A percentile compares a stretch with the other conserved stretches of the same genome.
Evolutionary conservation across 257 asterid genomes (phyloP).

Genomic region (Anisodus tanguticus): DNA sequence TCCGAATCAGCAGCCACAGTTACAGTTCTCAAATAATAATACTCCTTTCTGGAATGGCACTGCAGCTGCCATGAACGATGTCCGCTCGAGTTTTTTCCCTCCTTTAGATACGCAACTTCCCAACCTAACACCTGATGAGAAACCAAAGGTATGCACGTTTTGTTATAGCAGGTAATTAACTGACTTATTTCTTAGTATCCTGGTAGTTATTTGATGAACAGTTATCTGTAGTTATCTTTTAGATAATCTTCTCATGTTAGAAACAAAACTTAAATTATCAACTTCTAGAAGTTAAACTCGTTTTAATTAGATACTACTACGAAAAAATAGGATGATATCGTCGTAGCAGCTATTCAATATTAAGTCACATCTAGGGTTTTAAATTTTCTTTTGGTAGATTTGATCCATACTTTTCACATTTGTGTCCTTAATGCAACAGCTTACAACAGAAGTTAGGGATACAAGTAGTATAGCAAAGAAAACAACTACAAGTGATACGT

Average conservation of each 20-base stretch:
- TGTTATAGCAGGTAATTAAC: not conserved
- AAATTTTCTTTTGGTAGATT: not conserved
- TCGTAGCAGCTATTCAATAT: not conserved
- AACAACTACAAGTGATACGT: constrained; percentile 2
- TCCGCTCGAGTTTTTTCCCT: not conserved
- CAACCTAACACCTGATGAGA: not conserved
- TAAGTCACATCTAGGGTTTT: not conserved
- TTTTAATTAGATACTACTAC: too few species aligned
- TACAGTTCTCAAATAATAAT: not conserved
- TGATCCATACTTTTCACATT: too few species aligned
- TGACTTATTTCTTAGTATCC: not conserved
- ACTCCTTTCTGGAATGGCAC: constrained; percentile 14
- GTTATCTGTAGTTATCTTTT: not conserved
- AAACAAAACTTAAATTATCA: too few species aligned
- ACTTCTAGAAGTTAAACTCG: too few species aligned
- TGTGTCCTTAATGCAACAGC: not conserved
- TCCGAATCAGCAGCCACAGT: not conserved
- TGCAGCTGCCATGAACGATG: not conserved
- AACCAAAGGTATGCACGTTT: not conserved
- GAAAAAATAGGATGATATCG: too few species aligned
- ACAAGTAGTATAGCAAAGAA: not conserved
- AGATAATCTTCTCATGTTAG: too few species aligned
- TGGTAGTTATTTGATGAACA: not conserved
- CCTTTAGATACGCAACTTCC: not conserved
- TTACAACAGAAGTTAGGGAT: not conserved